Percentiles rank a stretch among this genome's conserved stretches.
phyloP scores from a whole-genome alignment of 768 basidiomycete species.

The Lactarius quietus region DNA sequence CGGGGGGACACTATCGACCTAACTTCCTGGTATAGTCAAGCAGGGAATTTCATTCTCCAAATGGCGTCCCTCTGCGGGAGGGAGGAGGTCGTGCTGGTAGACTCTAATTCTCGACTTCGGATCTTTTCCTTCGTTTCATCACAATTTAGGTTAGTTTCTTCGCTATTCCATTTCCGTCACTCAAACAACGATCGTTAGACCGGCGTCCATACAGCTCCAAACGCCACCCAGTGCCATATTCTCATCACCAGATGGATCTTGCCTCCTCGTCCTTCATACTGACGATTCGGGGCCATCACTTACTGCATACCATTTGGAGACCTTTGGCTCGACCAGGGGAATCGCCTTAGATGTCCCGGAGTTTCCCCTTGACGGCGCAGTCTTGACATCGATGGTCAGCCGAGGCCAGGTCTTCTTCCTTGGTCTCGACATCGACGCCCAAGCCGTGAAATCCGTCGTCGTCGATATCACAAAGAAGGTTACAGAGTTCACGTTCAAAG shows the following conservation, averaged over 20 bases:
- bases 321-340: slow-evolving; percentile 51
- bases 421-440: slow-evolving; percentile 35
- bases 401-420: slow-evolving; percentile 44
- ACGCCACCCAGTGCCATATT: slow-evolving; percentile 35
- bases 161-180: neutral
- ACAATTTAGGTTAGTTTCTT: slow-evolving; percentile 45
- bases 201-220: slow-evolving; percentile 41
- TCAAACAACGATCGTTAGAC: slow-evolving; percentile 33
- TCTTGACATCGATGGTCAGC: slow-evolving; percentile 45
- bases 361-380: slow-evolving; percentile 27
- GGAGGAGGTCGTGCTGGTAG: slow-evolving; percentile 53
- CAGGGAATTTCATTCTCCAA: slow-evolving; percentile 31
- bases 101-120: slow-evolving; percentile 40
- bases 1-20: slow-evolving; percentile 42
- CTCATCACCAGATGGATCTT: slow-evolving; percentile 54
- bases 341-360: slow-evolving; percentile 37
- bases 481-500: slow-evolving; percentile 54
- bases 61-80: slow-evolving; percentile 45
- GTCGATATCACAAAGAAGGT: slow-evolving; percentile 52
- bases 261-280: slow-evolving; percentile 39
- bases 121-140: slow-evolving; percentile 52
- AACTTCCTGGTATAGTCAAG: slow-evolving; percentile 40
- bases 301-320: slow-evolving; percentile 51
- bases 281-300: slow-evolving; percentile 21
- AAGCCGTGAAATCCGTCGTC: slow-evolving; percentile 41